Percentiles rank a stretch among this genome's conserved stretches.
phyloP scores from a whole-genome alignment of 768 basidiomycete genomes.

The Russula emetica region DNA sequence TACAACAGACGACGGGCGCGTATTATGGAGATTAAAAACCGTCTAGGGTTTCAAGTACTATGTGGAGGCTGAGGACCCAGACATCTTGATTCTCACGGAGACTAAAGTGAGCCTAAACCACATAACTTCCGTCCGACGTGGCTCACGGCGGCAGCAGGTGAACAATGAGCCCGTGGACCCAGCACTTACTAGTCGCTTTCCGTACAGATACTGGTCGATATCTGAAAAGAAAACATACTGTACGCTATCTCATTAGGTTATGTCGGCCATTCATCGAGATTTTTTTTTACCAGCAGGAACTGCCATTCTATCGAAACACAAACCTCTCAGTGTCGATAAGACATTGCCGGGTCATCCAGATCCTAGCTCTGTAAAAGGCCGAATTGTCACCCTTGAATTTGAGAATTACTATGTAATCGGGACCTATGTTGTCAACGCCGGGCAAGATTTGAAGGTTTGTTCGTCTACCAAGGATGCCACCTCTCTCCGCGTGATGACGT shows the following conservation, averaged over 20 bases:
- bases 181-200: slow-evolving; percentile 52
- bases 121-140: not conserved
- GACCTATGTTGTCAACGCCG: slow-evolving; percentile 85
- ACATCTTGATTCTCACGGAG: slow-evolving; percentile 79
- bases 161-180: slow-evolving; percentile 66
- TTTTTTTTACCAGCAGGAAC: slow-evolving; percentile 56
- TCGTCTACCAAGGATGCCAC: not conserved
- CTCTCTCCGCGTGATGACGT: not conserved
- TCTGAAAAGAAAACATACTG: slow-evolving; percentile 77
- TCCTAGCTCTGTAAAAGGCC: slow-evolving; percentile 59
- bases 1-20: not conserved
- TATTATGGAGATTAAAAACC: not conserved
- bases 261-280: slow-evolving; percentile 4
- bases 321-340: slow-evolving; percentile 61
- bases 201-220: slow-evolving; percentile 72
- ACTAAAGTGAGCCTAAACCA: slow-evolving; percentile 54
- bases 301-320: slow-evolving; percentile 71
- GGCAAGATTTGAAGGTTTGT: slow-evolving; percentile 57
- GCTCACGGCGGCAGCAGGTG: slow-evolving; percentile 43
- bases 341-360: slow-evolving; percentile 75
- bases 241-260: slow-evolving; percentile 33
- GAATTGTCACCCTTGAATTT: slow-evolving; percentile 81
- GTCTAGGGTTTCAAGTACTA: slow-evolving; percentile 74
- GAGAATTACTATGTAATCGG: slow-evolving; percentile 63
- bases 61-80: slow-evolving; percentile 81